These are phyloP conservation scores for Fomitiporia mediterranea DNA, from an alignment of 1,284 basidiomycete genomes.

Conservation along the genomic window DNA sequence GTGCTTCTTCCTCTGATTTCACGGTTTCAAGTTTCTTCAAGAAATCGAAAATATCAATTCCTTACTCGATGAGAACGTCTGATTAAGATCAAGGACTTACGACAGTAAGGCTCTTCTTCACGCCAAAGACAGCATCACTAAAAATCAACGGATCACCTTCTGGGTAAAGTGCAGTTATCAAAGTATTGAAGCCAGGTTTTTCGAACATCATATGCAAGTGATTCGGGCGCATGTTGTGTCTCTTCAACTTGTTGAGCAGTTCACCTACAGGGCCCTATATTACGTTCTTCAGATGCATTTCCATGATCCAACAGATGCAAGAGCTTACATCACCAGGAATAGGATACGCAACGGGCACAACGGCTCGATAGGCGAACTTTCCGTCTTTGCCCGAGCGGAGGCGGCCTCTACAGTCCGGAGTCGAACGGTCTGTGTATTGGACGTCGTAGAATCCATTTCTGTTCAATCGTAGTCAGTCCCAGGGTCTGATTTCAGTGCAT, in stretches of 20 bases:
- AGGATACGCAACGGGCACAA: slow-evolving; percentile 78
- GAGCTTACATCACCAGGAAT: slow-evolving; percentile 64
- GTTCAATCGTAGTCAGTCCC: background rate
- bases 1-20: slow-evolving; percentile 47
- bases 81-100: slow-evolving; percentile 37
- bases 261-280: slow-evolving; percentile 71
- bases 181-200: slow-evolving; percentile 65
- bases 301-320: background rate
- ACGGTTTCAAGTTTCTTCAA: slow-evolving; percentile 45
- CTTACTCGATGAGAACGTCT: background rate
- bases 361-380: slow-evolving; percentile 65
- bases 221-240: slow-evolving; percentile 76
- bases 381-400: slow-evolving; percentile 62
- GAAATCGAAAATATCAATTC: background rate
- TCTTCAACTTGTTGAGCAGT: slow-evolving; percentile 50
- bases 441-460: slow-evolving; percentile 51
- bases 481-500: background rate
- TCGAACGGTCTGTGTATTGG: slow-evolving; percentile 56
- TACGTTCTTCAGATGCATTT: background rate
- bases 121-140: slow-evolving; percentile 78
- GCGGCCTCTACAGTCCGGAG: slow-evolving; percentile 76
- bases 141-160: slow-evolving; percentile 61
- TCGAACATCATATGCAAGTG: slow-evolving; percentile 76
- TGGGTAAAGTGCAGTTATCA: slow-evolving; percentile 74
- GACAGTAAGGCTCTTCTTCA: slow-evolving; percentile 58